Evolutionary conservation across 73 alveolate genomes (phyloP).

Genomic region (Paramecium sexaurelia): DNA sequence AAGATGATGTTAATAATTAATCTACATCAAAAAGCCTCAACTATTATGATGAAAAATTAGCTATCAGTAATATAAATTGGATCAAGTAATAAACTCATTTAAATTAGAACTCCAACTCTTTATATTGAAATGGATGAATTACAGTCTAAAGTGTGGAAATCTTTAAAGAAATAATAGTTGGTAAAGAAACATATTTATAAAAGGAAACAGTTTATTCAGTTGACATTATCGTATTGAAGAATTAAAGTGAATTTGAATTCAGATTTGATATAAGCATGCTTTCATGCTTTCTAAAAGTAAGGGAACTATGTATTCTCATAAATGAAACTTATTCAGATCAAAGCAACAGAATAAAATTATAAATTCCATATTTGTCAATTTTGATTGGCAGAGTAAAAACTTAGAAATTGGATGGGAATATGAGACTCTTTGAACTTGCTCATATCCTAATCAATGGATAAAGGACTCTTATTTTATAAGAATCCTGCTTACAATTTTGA

Average conservation of each 20-base stretch:
- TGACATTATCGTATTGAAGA: background rate
- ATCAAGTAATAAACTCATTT: background rate
- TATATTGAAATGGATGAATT: background rate
- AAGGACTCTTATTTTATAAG: slow-evolving; percentile 41
- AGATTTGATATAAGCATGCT: background rate
- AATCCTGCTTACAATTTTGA: background rate
- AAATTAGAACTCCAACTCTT: background rate
- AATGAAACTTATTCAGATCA: background rate
- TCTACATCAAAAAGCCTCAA: background rate
- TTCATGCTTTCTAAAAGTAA: background rate
- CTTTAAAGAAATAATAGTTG: background rate
- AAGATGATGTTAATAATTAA: background rate
- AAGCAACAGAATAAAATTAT: background rate
- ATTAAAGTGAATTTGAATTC: background rate
- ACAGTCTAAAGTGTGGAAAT: background rate
- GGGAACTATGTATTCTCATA: background rate
- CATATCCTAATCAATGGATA: slow-evolving; percentile 14
- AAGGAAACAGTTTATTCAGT: slow-evolving; percentile 9
- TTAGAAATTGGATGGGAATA: background rate
- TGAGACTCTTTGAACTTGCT: slow-evolving; percentile 38
- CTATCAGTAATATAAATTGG: background rate
- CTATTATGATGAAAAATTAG: background rate
- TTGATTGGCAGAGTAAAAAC: slow-evolving; percentile 35
- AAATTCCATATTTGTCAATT: slow-evolving; percentile 16
- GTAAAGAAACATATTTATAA: background rate